phyloP scores from a whole-genome alignment of 2,329 filamentous ascomycete genomes.

The Verticillium zaregamsianum region DNA sequence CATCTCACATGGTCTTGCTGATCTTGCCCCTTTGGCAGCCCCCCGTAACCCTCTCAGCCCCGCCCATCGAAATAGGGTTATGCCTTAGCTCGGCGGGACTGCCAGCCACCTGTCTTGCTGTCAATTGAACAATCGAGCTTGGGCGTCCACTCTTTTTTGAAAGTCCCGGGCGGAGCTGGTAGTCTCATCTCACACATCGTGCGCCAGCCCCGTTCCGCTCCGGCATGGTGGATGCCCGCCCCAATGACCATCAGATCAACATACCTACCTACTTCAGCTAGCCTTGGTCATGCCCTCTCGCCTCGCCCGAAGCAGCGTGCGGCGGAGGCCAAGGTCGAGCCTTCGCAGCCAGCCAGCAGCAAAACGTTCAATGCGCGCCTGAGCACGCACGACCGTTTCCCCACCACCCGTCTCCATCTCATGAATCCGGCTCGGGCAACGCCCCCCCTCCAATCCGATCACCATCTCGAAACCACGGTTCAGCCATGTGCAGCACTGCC shows the following conservation, averaged over 20 bases:
- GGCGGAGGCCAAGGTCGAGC: background rate
- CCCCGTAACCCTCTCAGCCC: background rate
- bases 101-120: background rate
- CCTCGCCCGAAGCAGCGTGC: background rate
- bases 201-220: background rate
- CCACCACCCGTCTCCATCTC: background rate
- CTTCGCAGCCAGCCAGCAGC: background rate
- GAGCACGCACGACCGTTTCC: background rate
- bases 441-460: background rate
- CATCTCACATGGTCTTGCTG: background rate
- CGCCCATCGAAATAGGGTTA: slow-evolving; percentile 1
- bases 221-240: background rate
- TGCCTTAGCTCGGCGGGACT: background rate
- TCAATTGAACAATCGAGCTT: background rate
- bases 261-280: background rate
- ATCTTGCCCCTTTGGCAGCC: background rate
- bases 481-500: slow-evolving; percentile 1
- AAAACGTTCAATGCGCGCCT: background rate
- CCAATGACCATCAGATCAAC: background rate
- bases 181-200: background rate
- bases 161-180: background rate
- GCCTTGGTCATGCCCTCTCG: background rate
- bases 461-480: slow-evolving; percentile 2
- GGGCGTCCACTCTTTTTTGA: background rate
- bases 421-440: background rate